A percentile compares a stretch with the other conserved stretches of the same genome.
Evolutionary conservation across 2,329 filamentous ascomycete genomes (phyloP).

Genomic region (Colletotrichum endophyticum): DNA sequence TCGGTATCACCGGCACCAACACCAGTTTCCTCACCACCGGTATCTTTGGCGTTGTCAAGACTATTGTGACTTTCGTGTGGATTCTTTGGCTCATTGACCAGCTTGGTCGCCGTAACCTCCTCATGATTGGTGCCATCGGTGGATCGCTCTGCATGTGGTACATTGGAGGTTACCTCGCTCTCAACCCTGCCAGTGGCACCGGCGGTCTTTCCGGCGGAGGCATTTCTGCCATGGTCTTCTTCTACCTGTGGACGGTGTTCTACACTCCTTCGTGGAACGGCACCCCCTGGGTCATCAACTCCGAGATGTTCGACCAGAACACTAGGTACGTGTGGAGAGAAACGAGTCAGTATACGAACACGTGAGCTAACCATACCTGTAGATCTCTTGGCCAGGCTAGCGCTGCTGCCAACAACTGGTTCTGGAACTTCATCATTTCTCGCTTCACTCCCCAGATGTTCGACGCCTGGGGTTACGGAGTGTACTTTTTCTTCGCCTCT

Average conservation of each 20-base stretch:
- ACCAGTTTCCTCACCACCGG: constrained; percentile 66
- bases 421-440: constrained; percentile 73
- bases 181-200: constrained; percentile 35
- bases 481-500: constrained; percentile 72
- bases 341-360: background rate
- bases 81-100: constrained; percentile 72
- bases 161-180: constrained; percentile 60
- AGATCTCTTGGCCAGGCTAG: constrained; percentile 71
- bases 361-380: background rate
- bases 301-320: constrained; percentile 77
- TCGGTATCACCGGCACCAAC: constrained; percentile 51
- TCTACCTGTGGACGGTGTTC: constrained; percentile 73
- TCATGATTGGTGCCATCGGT: constrained; percentile 65
- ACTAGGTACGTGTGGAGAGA: background rate
- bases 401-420: constrained; percentile 75
- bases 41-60: constrained; percentile 80
- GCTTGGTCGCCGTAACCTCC: constrained; percentile 57
- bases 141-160: constrained; percentile 67
- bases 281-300: constrained; percentile 77
- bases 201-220: constrained; percentile 47
- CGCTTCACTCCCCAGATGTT: constrained; percentile 74
- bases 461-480: constrained; percentile 61
- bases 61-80: constrained; percentile 70
- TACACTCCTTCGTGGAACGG: constrained; percentile 78
- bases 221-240: constrained; percentile 70